Percentiles rank a stretch among this genome's conserved stretches.
phyloP scores from a whole-genome alignment of 208 protist genomes.

The Vickermania spadyakhi region DNA sequence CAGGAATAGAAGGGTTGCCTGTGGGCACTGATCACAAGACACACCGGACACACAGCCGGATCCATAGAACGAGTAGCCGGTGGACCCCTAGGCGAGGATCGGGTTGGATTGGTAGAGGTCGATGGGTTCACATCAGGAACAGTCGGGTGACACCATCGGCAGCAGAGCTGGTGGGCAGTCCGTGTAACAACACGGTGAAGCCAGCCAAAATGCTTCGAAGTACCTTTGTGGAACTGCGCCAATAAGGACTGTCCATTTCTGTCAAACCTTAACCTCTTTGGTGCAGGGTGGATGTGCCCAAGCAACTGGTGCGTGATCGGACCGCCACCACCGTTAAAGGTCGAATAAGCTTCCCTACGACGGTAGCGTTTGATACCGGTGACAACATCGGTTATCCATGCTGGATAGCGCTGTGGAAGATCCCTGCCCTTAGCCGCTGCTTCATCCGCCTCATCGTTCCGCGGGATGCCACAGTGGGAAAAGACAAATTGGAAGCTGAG shows the following conservation, averaged over 20 bases:
- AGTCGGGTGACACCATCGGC: constrained; percentile 3
- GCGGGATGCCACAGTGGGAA: neutral
- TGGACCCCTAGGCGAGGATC: neutral
- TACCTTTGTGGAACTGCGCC: neutral
- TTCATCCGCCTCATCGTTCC: neutral
- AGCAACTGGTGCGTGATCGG: neutral
- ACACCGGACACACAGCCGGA: neutral
- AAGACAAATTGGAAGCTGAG: constrained; percentile 2
- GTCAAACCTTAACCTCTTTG: neutral
- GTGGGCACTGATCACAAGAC: neutral
- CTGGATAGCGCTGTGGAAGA: neutral
- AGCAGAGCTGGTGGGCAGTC: neutral
- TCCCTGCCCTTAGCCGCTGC: neutral
- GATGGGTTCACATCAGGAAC: neutral
- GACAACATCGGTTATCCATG: constrained; percentile 2
- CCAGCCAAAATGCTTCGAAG: constrained; percentile 2
- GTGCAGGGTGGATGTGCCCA: neutral
- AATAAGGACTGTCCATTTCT: neutral
- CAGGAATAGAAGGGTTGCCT: neutral
- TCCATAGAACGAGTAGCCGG: neutral
- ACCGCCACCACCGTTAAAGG: neutral
- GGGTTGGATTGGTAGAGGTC: neutral
- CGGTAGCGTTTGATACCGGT: neutral
- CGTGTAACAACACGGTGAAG: neutral
- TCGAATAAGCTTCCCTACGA: neutral